A percentile compares a stretch with the other conserved stretches of the same genome.
Conservation (phyloP, 1,284 basidiomycete genomes). For the Apiotrichum veenhuisii region DNA sequence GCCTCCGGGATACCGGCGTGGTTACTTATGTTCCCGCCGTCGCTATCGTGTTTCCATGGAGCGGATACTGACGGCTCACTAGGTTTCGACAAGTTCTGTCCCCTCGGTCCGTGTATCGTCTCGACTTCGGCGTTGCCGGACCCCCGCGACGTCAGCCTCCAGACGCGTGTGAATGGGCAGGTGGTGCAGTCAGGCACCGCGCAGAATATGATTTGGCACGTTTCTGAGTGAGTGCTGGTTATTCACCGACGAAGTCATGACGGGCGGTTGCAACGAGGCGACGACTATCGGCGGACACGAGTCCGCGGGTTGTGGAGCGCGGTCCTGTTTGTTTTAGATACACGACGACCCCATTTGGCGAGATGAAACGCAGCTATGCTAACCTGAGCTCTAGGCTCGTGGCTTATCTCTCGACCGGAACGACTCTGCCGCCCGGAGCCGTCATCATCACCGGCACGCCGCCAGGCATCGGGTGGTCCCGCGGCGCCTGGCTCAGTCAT, state of each 20-base stretch:
- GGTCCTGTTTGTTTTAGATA: too few species aligned
- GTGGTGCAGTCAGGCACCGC: constrained; percentile 71
- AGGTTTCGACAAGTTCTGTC: constrained; percentile 48
- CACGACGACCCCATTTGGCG: too few species aligned
- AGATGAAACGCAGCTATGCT: not conserved
- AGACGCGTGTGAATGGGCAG: constrained; percentile 64
- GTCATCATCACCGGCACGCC: constrained; percentile 77
- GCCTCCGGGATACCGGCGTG: too few species aligned
- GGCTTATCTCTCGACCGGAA: constrained; percentile 73
- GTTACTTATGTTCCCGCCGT: not conserved
- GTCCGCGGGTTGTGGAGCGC: not conserved
- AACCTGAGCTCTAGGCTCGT: constrained; percentile 42
- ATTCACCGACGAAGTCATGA: not conserved
- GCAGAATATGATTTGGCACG: constrained; percentile 32
- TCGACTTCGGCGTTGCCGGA: constrained; percentile 62
- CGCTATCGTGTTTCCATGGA: not conserved
- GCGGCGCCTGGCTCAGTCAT: constrained; percentile 64
- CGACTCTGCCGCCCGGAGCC: constrained; percentile 74
- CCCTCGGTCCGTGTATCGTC: constrained; percentile 72
- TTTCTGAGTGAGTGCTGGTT: constrained; percentile 21
- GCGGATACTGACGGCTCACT: constrained; percentile 51
- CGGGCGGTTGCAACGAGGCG: not conserved
- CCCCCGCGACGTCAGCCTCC: constrained; percentile 65
- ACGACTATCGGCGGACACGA: not conserved
- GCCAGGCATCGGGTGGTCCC: constrained; percentile 67